Base-by-base conservation (phyloP, 208 protist species). In the Acanthamoeba sp. region DNA sequence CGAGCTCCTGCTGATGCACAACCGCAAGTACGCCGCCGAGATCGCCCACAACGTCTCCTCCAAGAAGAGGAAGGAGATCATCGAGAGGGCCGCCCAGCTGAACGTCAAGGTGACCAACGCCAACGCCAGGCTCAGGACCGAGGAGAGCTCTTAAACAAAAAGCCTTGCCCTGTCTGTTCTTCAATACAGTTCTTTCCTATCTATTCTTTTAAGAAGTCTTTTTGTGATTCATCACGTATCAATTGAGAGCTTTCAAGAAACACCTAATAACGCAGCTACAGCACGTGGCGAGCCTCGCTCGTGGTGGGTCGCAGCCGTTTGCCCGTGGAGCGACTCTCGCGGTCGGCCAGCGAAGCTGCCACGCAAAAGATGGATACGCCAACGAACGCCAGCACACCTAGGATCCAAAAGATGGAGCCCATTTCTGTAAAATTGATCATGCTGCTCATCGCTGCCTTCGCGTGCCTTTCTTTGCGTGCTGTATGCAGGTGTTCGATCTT, bases 1-100 rank as follows among this genome's bases (percentile, higher is more conserved):
- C 76, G 99, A 99, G 97, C 98, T 99, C 96, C 98, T 99, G 40
- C 97, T 99, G 45, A 99, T 99, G 99, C 99, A 99, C 97, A 99
- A 99, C 99, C 98, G 99, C 95, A 99, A 98, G 97, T 99, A 99
- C 97, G 98, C 98, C 84, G 99, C 99, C 85, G 98, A 99, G 94
- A 99, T 99, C 97, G 97, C 97, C 73, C 96, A 98, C 97, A 98
- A 97, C 92, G 98, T 99, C 55, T 99, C 98, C 50, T 98, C 98
- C 73, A 98, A 98, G 95, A 97, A 97, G 82, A 98, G 99, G 96
- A 99, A 99, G 97, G 98, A 98, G 40, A 99, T 99, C 95, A 97
- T 99, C 84, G 97, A 99, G 96, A 98, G 99, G 94, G 99, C 99
- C 42, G 98, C 98, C 94, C 98, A 99, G 97, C 98, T 99, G n/a